Evolutionary conservation across 169 alveolate species (phyloP), one percentile per base, ranked within the genome.

Genomic region (Eimeria acervulina): DNA sequence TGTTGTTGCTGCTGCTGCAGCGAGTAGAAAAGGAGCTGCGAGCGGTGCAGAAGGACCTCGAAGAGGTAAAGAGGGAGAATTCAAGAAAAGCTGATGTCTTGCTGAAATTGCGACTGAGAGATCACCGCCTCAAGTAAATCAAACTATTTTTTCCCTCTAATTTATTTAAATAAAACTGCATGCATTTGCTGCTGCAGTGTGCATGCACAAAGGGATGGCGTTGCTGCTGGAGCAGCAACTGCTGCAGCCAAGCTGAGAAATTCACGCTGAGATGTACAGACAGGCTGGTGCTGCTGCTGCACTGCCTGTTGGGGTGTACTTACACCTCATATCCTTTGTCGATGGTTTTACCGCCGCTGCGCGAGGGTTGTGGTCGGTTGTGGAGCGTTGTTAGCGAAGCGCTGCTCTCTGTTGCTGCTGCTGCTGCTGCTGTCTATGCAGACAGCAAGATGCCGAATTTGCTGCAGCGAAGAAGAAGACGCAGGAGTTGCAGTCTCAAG

Each of bases 51-150:
- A 84, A 84, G 21, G 59, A 84, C 1, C 92, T 55, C 31, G 92
- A 55, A 51, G 92, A 84, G 31, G 76, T 52, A 19, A 52, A 84
- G 52, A 84, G 33, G 36, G 92, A 84, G 13, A 84, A 84, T 55
- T 33, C 47, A 15, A 63, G 92, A 28, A 84, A 84, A 33, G 92
- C 92, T 13, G 74, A 84, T 21, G 92, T 55, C 12, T 40, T 84
- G 76, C 92, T 84, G 33, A 84, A 84, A 19, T 78, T 84, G 26
- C 92, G 92, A 21, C 92, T 84, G 7, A 84, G 55, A 31, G 92
- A 84, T 36, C 92, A 84, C 36, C 92, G 92, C 47, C 47, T 51
- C 76, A 84, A 84, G 92, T 84, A 81, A n/a, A n/a, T n/a, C n/a
- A n/a, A n/a, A n/a, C n/a, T n/a, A n/a, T n/a, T n/a, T n/a, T n/a